Evolutionary conservation across 2,329 filamentous ascomycete genomes (phyloP).

Genomic region (Cercospora brassicicola): DNA sequence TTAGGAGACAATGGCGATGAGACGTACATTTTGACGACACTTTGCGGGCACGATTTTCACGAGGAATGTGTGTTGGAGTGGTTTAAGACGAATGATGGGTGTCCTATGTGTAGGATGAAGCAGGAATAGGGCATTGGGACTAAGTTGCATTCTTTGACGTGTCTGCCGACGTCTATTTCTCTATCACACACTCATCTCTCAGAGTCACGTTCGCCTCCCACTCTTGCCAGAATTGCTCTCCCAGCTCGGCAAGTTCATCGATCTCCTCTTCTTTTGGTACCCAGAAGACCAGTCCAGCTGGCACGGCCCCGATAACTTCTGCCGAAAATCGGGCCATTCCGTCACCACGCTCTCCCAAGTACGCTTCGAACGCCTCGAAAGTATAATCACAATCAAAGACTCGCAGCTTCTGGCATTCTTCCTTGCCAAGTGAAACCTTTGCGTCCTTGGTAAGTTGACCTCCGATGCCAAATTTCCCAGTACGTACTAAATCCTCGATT

Average conservation of each 20-base stretch:
- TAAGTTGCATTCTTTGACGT: background rate
- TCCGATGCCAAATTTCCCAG: too few species aligned
- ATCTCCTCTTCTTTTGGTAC: background rate
- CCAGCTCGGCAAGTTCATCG: background rate
- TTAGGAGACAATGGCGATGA: background rate
- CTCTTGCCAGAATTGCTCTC: background rate
- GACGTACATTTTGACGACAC: background rate
- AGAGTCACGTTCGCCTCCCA: background rate
- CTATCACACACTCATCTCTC: background rate
- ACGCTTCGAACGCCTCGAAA: too few species aligned
- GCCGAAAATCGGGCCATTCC: too few species aligned
- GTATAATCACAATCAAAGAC: too few species aligned
- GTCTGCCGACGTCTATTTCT: background rate
- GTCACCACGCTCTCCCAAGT: too few species aligned
- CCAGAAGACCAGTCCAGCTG: background rate
- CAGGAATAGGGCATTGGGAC: background rate
- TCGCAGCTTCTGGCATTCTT: too few species aligned
- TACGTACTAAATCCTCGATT: too few species aligned
- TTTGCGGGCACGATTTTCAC: slow-evolving; percentile 5
- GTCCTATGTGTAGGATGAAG: slow-evolving; percentile 6
- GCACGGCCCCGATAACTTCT: too few species aligned
- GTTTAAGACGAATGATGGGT: slow-evolving; percentile 3
- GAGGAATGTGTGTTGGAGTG: slow-evolving; percentile 3
- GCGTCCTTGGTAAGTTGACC: too few species aligned
- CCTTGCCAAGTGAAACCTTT: too few species aligned